Percentiles rank a stretch among this genome's conserved stretches.
phyloP scores from a whole-genome alignment of 371 early-diverging fungal genomes.

The Parasitella parasitica region DNA sequence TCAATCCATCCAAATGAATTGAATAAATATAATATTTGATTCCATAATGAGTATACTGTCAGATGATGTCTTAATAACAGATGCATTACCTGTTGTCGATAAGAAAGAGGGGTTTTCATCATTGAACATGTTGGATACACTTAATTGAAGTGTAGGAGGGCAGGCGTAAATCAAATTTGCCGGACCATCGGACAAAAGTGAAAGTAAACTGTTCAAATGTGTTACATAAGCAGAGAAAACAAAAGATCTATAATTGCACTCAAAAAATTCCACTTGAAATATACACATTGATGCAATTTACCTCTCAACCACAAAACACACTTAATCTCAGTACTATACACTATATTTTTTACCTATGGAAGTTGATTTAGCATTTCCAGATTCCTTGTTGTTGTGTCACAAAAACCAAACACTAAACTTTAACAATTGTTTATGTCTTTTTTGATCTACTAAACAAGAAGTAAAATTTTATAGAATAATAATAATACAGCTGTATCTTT shows the following conservation, averaged over 20 bases:
- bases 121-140: not conserved
- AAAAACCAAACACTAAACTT: not conserved
- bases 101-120: slow-evolving; percentile 19
- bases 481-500: not conserved
- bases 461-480: not conserved
- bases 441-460: not conserved
- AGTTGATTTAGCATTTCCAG: not conserved
- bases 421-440: not conserved
- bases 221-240: not conserved
- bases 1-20: slow-evolving; percentile 13
- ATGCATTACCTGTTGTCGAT: slow-evolving; percentile 23
- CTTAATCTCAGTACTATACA: too few species aligned
- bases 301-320: too few species aligned
- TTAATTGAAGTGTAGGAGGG: slow-evolving; percentile 1
- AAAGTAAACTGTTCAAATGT: not conserved
- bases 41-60: not conserved
- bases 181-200: not conserved
- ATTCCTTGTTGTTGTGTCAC: not conserved
- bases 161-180: not conserved
- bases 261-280: too few species aligned
- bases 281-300: not conserved
- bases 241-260: not conserved
- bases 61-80: not conserved
- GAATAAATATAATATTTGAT: not conserved
- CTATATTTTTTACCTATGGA: too few species aligned